Evolutionary conservation across 176 grass and related monocot species (phyloP).

Genomic region (Carex kokanica): DNA sequence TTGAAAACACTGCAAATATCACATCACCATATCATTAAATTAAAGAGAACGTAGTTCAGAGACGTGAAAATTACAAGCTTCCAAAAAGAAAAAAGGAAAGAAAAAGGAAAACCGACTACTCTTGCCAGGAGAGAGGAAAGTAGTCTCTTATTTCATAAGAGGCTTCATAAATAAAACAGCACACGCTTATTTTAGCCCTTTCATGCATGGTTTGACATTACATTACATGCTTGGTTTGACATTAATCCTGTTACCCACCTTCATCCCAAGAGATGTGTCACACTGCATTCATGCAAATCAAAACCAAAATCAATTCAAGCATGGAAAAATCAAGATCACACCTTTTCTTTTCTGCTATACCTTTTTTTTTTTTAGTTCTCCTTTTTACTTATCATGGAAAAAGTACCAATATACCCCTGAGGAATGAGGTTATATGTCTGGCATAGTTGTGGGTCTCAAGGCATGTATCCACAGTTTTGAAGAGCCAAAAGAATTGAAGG

Average conservation of each 20-base stretch:
- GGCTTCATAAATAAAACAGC: neutral
- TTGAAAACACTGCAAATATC: neutral
- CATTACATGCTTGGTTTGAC: slow-evolving; percentile 75
- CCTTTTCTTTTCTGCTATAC: too few relatives aligned
- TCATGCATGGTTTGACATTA: neutral
- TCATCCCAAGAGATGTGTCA: slow-evolving; percentile 60
- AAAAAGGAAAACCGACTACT: neutral
- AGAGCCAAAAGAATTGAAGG: neutral
- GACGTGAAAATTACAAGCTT: neutral
- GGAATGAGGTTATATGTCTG: neutral
- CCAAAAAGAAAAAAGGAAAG: neutral
- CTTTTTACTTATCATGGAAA: neutral
- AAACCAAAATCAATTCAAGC: slow-evolving; percentile 3
- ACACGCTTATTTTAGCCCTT: neutral
- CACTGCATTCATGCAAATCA: slow-evolving; percentile 40
- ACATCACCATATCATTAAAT: slow-evolving; percentile 5
- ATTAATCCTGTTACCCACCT: slow-evolving; percentile 74
- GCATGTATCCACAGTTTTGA: neutral
- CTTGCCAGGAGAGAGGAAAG: neutral
- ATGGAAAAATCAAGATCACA: neutral
- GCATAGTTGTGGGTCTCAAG: neutral
- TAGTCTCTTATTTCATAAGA: neutral
- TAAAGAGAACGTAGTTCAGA: neutral
- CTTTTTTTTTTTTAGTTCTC: neutral
- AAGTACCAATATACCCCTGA: neutral